A percentile compares a stretch with the other conserved stretches of the same genome.
Evolutionary conservation across 768 basidiomycete genomes (phyloP).

Genomic region (Boletus eberwhitei): DNA sequence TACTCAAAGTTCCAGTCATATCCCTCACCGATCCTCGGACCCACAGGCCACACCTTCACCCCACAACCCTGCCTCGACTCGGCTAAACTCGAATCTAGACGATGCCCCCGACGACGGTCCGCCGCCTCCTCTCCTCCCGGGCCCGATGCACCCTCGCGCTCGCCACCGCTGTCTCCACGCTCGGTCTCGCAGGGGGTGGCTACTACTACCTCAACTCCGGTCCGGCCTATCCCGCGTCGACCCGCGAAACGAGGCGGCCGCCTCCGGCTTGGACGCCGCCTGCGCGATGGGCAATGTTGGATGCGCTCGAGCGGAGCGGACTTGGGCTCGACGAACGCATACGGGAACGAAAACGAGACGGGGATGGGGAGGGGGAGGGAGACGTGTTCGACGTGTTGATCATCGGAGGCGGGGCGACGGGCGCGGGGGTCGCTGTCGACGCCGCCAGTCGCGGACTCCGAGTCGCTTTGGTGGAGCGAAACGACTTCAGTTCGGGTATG

Average conservation of each 20-base stretch:
- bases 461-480: constrained; percentile 90
- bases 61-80: background rate
- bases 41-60: no score
- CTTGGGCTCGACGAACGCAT: background rate
- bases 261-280: constrained; percentile 82
- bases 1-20: no score
- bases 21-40: no score
- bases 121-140: constrained; percentile 41
- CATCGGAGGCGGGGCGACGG: constrained; percentile 94
- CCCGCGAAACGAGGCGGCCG: constrained; percentile 63
- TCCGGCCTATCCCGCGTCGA: constrained; percentile 61
- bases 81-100: background rate
- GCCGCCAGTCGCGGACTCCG: constrained; percentile 88
- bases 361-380: constrained; percentile 39
- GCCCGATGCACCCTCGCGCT: constrained; percentile 48
- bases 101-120: constrained; percentile 10
- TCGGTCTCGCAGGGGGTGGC: constrained; percentile 52
- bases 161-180: constrained; percentile 51
- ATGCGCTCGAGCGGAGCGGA: constrained; percentile 37
- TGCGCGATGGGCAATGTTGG: constrained; percentile 60
- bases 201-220: constrained; percentile 76
- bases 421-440: constrained; percentile 94
- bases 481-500: constrained; percentile 85
- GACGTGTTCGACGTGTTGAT: constrained; percentile 77
- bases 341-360: constrained; percentile 29